Base-by-base conservation (phyloP, 352 stramenopile genomes). In the Pythium dissotocum region DNA sequence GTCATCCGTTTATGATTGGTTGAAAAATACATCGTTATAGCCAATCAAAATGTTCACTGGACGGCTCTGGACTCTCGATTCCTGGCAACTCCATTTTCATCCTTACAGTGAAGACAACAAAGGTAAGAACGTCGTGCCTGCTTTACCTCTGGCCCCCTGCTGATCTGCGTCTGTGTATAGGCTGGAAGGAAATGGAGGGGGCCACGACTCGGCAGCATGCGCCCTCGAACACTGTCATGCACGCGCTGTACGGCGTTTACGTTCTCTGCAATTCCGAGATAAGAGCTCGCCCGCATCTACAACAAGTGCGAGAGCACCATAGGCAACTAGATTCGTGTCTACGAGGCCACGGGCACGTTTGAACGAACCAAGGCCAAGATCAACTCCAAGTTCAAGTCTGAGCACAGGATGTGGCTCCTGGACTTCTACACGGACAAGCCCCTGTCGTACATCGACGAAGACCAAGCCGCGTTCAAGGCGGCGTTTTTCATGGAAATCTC, bases 261-360 rank as follows among this genome's bases (percentile, higher is more conserved):
- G 67, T 61, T 4, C 69, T 77, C 10, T 65, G 69, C 5, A 70
- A 68, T 33, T 44, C 57, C 26, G 36, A n/a, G 57, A 40, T 24
- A 44, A 7, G 28, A 79, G 5, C 66, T 75, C 2, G 69, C 59
- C 4, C 51, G 64, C 8, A 40, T 79, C 6, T 77, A 67, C 53
- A 64, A 71, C 36, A 79, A 77, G 56, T 67, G 42, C 4, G 62
- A 72, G 28, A 28, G 51, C 12, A 74, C 71, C 3, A 71, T 68
- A 26, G 26, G 52, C 44, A 77, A 77, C 52, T 79, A 66, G 70
- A 63, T 79, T 2, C 14, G 63, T 3, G 35, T 33, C 0, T 72
- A 77, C 57, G 53, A 75, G 14, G 14, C 14, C 2, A 70, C 51
- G 6, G 65, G 62, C 26, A 51, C 30, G 16, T 77, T 69, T 21